Evolutionary conservation across 108 stramenopile species (phyloP).

Genomic region (Nitzschia putrida): DNA sequence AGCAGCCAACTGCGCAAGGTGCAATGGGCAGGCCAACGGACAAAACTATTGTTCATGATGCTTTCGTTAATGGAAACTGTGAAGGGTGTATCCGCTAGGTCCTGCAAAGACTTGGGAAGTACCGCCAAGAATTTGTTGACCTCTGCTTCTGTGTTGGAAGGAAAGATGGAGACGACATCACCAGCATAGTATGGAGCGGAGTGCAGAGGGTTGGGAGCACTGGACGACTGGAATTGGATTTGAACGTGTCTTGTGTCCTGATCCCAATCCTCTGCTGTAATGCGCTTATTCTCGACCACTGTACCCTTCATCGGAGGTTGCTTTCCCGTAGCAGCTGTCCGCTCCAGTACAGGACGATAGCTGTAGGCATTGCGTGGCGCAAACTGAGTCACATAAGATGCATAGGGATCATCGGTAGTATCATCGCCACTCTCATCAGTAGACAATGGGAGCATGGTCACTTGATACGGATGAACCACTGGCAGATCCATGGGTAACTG

Average conservation of each 20-base stretch:
- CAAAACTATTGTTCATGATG: constrained; percentile 27
- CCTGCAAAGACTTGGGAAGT: constrained; percentile 57
- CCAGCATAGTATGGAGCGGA: constrained; percentile 59
- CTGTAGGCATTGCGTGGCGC: constrained; percentile 69
- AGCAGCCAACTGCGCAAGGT: constrained; percentile 75
- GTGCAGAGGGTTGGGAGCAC: constrained; percentile 1
- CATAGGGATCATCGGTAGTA: constrained; percentile 42
- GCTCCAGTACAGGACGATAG: constrained; percentile 32
- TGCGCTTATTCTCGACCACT: constrained; percentile 62
- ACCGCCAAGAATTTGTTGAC: constrained; percentile 63
- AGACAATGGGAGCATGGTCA: neutral
- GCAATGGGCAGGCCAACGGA: constrained; percentile 62
- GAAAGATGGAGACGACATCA: constrained; percentile 73
- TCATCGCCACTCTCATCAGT: constrained; percentile 51
- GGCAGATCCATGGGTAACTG: neutral
- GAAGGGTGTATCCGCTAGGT: constrained; percentile 50
- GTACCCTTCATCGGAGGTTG: constrained; percentile 44
- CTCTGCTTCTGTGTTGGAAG: constrained; percentile 55
- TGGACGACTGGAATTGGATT: constrained; percentile 27
- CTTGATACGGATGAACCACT: neutral
- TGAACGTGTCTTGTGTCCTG: constrained; percentile 79
- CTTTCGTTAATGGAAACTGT: constrained; percentile 36
- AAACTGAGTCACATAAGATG: constrained; percentile 53
- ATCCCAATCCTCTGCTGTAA: constrained; percentile 71
- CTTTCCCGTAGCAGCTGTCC: neutral